Evolutionary conservation across 441 rosid species (phyloP), one percentile per base, ranked within the genome.

Genomic region (Populus trichocarpa): DNA sequence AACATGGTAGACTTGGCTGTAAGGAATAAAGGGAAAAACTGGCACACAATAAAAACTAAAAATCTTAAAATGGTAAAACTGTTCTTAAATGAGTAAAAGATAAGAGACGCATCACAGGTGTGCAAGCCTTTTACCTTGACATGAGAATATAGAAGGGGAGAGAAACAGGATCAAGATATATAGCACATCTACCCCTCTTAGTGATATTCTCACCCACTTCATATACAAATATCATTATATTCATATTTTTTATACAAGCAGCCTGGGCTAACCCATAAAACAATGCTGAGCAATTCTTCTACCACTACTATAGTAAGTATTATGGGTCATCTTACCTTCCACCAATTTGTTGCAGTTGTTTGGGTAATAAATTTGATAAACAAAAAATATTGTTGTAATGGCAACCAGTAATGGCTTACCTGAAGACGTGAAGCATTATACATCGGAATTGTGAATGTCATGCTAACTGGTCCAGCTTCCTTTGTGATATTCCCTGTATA

Each of bases 381-480:
- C 42, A n/a, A 6, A 33, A 36, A 35, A 25, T 36, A n/a, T 4
- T 18, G 18, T 5, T 22, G 3, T 22, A 23, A 69, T 66, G 4
- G 2, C 22, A 8, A 33, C 67, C 57, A 63, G 72, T 9, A 23
- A 33, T 22, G 50, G 79, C 84, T 79, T 88, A 93, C 99, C 97
- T 96, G 99, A 79, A 96, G 95, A 80, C 86, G 88, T 46, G 99
- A 96, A 80, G 84, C 92, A 86, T 94, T 96, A 87, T 92, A 91
- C 99, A 94, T 96, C 1, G 98, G 99, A 83, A 96, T 94, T 2
- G 94, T 92, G 88, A 96, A 96, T 16, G 93, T 96, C 98, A 94
- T 91, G 90, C 95, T 96, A 38, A 96, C 97, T 5, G 99, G 98
- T 79, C 98, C 99, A 84, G 93, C 90, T 86, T 96, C 99, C 85